Evolutionary conservation across 2,329 filamentous ascomycete genomes (phyloP).

Genomic region (Pseudodiploospora longispora): DNA sequence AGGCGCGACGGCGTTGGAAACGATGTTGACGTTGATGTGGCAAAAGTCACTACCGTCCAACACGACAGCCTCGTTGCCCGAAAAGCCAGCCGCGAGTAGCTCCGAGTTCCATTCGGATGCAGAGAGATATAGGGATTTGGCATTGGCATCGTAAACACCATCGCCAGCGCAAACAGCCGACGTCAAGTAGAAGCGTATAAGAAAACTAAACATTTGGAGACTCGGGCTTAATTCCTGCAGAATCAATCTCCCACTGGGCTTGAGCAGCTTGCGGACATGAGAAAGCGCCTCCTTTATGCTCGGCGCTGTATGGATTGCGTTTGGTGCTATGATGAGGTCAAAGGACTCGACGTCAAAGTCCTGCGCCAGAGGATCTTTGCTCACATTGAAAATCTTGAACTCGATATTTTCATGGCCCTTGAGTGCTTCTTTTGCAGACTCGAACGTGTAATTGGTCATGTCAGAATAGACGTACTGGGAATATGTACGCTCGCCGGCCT

Average conservation of each 20-base stretch:
- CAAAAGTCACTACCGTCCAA: background rate
- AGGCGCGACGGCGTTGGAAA: background rate
- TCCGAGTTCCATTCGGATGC: background rate
- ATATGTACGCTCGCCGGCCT: background rate
- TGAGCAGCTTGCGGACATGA: slow-evolving; percentile 11
- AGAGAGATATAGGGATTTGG: no score
- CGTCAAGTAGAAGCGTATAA: no score
- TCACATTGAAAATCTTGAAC: background rate
- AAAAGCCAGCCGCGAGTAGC: background rate
- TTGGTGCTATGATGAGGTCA: background rate
- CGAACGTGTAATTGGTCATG: background rate
- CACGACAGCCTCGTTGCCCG: background rate
- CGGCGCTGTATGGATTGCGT: slow-evolving; percentile 8
- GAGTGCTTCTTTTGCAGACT: background rate
- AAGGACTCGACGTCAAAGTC: background rate
- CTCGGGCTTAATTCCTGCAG: background rate
- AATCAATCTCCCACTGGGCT: background rate
- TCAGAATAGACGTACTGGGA: background rate
- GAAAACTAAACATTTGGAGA: no score
- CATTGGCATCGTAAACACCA: no score
- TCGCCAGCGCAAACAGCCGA: no score
- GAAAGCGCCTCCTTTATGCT: slow-evolving; percentile 12
- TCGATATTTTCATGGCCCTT: background rate
- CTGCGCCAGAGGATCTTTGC: background rate
- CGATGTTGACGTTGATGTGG: background rate